Evolutionary conservation across 2,329 filamentous ascomycete genomes (phyloP).

Genomic region (Zymoseptoria brevis): DNA sequence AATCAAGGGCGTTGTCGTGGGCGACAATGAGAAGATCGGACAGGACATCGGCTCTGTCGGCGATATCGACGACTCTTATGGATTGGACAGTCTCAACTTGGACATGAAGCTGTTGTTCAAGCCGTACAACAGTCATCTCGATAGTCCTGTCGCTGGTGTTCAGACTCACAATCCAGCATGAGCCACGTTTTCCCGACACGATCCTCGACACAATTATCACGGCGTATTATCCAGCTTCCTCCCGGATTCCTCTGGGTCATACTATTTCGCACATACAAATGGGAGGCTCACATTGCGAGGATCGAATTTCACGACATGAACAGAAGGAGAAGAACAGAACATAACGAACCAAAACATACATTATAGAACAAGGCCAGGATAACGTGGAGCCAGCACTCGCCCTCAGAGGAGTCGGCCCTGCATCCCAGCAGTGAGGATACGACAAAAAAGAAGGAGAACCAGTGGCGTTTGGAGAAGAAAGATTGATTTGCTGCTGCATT

Average conservation of each 20-base stretch:
- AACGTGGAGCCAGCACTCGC: not conserved
- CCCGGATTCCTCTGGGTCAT: not conserved
- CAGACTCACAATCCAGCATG: conserved; percentile 16
- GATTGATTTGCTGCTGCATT: not conserved
- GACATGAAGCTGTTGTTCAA: conserved; percentile 66
- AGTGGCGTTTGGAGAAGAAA: not conserved
- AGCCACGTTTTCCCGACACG: not conserved
- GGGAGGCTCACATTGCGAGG: not conserved
- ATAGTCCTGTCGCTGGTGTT: conserved; percentile 28
- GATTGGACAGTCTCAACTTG: conserved; percentile 55
- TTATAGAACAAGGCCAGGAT: not conserved
- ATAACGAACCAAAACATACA: not conserved
- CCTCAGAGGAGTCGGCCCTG: not conserved
- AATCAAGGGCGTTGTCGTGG: conserved; percentile 52
- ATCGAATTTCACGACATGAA: not conserved
- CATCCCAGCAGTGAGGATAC: not conserved
- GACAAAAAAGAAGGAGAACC: not conserved
- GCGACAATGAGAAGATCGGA: conserved; percentile 56
- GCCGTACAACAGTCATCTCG: conserved; percentile 39
- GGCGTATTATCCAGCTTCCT: not conserved
- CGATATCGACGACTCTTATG: conserved; percentile 61
- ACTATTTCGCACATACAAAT: not conserved
- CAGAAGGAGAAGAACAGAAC: not conserved
- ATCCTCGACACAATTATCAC: not conserved
- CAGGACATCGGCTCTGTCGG: conserved; percentile 61